Conservation (phyloP, 768 basidiomycete species). For the Psilocybe cyanescens region DNA sequence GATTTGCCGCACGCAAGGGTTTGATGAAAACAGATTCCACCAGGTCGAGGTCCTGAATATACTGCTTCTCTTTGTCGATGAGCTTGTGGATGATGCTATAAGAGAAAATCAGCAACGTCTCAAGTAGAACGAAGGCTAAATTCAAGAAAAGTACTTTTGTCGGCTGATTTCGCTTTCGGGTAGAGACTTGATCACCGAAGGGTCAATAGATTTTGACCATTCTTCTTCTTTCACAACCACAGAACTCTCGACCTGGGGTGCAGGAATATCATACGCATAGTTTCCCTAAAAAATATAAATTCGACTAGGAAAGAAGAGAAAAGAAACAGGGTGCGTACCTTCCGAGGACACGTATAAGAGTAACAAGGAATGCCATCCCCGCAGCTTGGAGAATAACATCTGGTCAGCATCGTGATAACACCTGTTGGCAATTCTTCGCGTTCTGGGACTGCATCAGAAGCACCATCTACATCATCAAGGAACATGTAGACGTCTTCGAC, state of each 20-base stretch:
- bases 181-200: slow-evolving; percentile 46
- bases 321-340: slow-evolving; percentile 40
- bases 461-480: slow-evolving; percentile 77
- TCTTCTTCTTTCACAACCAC: slow-evolving; percentile 38
- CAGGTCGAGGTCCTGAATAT: slow-evolving; percentile 83
- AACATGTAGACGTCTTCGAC: slow-evolving; percentile 96
- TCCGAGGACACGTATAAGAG: slow-evolving; percentile 78
- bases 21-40: slow-evolving; percentile 71
- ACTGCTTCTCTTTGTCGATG: slow-evolving; percentile 88
- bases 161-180: slow-evolving; percentile 80
- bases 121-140: no score
- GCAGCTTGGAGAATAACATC: slow-evolving; percentile 90
- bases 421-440: slow-evolving; percentile 82
- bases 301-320: neutral
- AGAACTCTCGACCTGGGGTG: slow-evolving; percentile 32
- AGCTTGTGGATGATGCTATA: slow-evolving; percentile 82
- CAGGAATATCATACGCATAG: slow-evolving; percentile 16
- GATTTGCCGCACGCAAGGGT: slow-evolving; percentile 49
- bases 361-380: slow-evolving; percentile 83
- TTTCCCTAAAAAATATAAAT: slow-evolving; percentile 15
- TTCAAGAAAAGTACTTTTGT: slow-evolving; percentile 57
- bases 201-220: slow-evolving; percentile 52
- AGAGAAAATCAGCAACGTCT: neutral
- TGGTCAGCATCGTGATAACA: slow-evolving; percentile 86
- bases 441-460: slow-evolving; percentile 61